These are phyloP conservation scores for Neocatenulostroma microsporum DNA, from an alignment of 2,329 filamentous ascomycete species.

Conservation along the genomic window DNA sequence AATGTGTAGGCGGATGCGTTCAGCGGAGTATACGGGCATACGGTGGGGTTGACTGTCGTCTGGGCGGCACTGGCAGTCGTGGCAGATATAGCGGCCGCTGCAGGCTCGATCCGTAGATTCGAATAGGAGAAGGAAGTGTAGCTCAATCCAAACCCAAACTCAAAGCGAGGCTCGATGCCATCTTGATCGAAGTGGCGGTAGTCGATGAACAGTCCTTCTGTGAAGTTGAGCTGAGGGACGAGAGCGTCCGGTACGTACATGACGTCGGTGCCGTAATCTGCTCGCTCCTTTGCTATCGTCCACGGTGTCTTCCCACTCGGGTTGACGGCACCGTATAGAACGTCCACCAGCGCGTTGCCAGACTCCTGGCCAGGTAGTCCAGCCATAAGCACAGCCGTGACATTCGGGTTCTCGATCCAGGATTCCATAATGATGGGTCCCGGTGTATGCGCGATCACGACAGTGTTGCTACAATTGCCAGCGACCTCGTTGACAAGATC, in stretches of 20 bases:
- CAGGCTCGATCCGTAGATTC: background rate
- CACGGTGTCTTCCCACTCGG: constrained; percentile 54
- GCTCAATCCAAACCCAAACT: constrained; percentile 34
- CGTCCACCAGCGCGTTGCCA: constrained; percentile 47
- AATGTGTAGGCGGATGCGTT: constrained; percentile 4
- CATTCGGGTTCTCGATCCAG: constrained; percentile 56
- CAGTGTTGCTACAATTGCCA: constrained; percentile 51
- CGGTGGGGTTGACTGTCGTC: constrained; percentile 4
- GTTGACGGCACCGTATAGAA: constrained; percentile 51
- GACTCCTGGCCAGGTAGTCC: constrained; percentile 58
- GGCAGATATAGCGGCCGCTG: background rate
- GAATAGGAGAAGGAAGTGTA: constrained; percentile 2
- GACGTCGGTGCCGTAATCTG: constrained; percentile 45
- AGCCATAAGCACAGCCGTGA: constrained; percentile 56
- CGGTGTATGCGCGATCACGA: constrained; percentile 3
- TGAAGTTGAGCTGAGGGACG: constrained; percentile 16
- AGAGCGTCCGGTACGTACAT: constrained; percentile 1
- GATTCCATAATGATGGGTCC: constrained; percentile 38
- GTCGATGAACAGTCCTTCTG: constrained; percentile 40
- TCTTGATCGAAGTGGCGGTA: constrained; percentile 38
- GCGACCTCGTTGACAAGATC: constrained; percentile 51
- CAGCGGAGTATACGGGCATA: background rate
- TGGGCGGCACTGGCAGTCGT: too few relatives aligned
- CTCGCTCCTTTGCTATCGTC: constrained; percentile 50
- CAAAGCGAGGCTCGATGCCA: constrained; percentile 35